These are phyloP conservation scores for Aeminium ludgeri DNA, from an alignment of 495 filamentous ascomycete genomes.

Conservation along the genomic window DNA sequence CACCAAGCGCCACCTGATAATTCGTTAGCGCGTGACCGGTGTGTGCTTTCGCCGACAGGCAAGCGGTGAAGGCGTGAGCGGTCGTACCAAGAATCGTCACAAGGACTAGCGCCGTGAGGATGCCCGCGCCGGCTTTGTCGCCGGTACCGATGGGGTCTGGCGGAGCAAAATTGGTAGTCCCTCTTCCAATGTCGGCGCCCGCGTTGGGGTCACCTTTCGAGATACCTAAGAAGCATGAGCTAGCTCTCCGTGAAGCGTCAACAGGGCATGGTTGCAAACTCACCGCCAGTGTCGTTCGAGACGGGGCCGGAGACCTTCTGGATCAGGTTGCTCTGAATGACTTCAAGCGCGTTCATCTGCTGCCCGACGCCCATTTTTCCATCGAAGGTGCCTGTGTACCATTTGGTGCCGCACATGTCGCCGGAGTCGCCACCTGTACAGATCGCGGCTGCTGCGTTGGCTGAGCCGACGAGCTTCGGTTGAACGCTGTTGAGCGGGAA, in stretches of 20 bases:
- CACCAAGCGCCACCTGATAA: background rate
- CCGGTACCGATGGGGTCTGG: slow-evolving; percentile 18
- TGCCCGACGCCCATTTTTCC: slow-evolving; percentile 35
- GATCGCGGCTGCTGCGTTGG: slow-evolving; percentile 40
- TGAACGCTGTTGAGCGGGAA: slow-evolving; percentile 30
- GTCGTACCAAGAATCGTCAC: slow-evolving; percentile 20
- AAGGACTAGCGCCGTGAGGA: slow-evolving; percentile 22
- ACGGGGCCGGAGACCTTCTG: slow-evolving; percentile 26
- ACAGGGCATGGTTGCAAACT: too few species aligned
- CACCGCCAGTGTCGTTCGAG: slow-evolving; percentile 20
- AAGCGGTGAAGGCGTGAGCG: slow-evolving; percentile 19
- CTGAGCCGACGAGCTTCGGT: slow-evolving; percentile 38
- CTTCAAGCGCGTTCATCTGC: slow-evolving; percentile 43
- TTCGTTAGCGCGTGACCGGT: background rate
- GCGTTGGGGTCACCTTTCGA: slow-evolving; percentile 23
- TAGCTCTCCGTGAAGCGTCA: too few species aligned
- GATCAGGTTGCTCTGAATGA: slow-evolving; percentile 38
- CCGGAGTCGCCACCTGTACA: slow-evolving; percentile 40
- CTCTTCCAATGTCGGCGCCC: slow-evolving; percentile 13
- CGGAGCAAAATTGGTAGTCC: slow-evolving; percentile 3
- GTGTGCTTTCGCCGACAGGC: background rate
- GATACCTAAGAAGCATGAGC: slow-evolving; percentile 1
- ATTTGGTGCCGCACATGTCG: slow-evolving; percentile 29
- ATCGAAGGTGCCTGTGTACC: slow-evolving; percentile 33
- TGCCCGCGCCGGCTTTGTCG: slow-evolving; percentile 27